phyloP scores from a whole-genome alignment of 352 stramenopile species.

The Globisporangium echinulatum region DNA sequence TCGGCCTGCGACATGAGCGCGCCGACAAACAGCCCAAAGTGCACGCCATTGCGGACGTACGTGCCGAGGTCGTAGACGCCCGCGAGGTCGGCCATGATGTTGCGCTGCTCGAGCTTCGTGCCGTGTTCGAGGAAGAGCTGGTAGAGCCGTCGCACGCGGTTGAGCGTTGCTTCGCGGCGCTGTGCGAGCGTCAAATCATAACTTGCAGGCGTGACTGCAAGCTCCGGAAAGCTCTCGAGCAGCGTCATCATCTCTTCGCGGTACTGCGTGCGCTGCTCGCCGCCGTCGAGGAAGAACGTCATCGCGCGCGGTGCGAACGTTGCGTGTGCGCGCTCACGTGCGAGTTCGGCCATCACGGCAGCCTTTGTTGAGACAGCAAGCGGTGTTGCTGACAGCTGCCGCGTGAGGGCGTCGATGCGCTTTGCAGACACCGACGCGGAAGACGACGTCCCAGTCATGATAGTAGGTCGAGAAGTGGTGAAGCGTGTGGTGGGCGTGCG shows the following conservation, averaged over 20 bases:
- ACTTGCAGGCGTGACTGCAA: constrained; percentile 23
- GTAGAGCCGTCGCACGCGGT: constrained; percentile 49
- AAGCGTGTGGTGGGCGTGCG: too few relatives aligned
- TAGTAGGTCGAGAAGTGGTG: background rate
- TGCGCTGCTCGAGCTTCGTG: constrained; percentile 41
- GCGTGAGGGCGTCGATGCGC: constrained; percentile 42
- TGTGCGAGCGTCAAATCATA: constrained; percentile 51
- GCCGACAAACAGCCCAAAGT: constrained; percentile 70
- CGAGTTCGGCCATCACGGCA: constrained; percentile 36
- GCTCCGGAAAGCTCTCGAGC: constrained; percentile 38
- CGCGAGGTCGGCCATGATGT: constrained; percentile 54
- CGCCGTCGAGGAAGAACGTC: constrained; percentile 58
- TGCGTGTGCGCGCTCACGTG: constrained; percentile 33
- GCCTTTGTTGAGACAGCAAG: constrained; percentile 36
- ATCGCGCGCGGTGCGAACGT: constrained; percentile 50
- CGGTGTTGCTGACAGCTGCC: constrained; percentile 26
- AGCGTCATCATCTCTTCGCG: constrained; percentile 47
- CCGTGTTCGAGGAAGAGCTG: constrained; percentile 57
- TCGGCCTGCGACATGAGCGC: constrained; percentile 46
- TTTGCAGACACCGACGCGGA: constrained; percentile 17
- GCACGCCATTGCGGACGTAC: constrained; percentile 67
- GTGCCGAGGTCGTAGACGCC: constrained; percentile 58
- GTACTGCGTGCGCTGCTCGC: constrained; percentile 29
- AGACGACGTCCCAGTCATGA: constrained; percentile 10
- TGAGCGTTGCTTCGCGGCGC: constrained; percentile 42